Evolutionary conservation across 2,329 filamentous ascomycete genomes (phyloP), one percentile per base, ranked within the genome.

Genomic region (Aspergillus amoenus): DNA sequence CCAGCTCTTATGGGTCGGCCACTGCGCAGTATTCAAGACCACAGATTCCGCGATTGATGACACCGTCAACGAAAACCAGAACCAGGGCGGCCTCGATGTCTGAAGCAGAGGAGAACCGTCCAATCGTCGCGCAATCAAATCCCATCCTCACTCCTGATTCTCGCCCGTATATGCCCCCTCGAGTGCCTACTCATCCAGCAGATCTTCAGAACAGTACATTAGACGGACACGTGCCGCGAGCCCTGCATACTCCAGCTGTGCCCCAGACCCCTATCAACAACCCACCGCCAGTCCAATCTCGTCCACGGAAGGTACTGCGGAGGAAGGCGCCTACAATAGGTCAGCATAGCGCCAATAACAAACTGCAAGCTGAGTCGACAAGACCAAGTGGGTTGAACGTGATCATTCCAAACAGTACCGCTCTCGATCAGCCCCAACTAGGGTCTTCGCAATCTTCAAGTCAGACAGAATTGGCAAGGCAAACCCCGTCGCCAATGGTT

Each of bases 241-340:
- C 50, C 27, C 46, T 55, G 30, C 52, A 54, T 52, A 45, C 61
- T 34, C 56, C 52, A 41, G 44, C 53, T 8, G 46, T 49, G 40
- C 45, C 49, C 34, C 52, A 58, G 24, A 60, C 51, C 9, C 51
- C 56, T 46, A 39, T 60, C 22, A 64, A 59, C 15, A 61, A 62
- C 37, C 61, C 61, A 51, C 52, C 55, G 5, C 52, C 61, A 45
- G 55, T 63, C 5, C 61, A 62, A 24, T 67, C 68, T 59, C 68
- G 66, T 44, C 63, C 67, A 41, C 69, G 72, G 47, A 78, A 78
- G 60, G 68, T 78, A 53, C 65, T 78, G 48, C 73, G 76, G 54
- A 69, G 76, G 54, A 78, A 72, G 60, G 71, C 73, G 37, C 73
- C 76, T 3, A 75, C 70, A 55, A 76, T 76, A 64, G 73, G 72